Base-by-base conservation (phyloP, 2,329 filamentous ascomycete genomes). In the Ophiostoma tasmaniense region DNA sequence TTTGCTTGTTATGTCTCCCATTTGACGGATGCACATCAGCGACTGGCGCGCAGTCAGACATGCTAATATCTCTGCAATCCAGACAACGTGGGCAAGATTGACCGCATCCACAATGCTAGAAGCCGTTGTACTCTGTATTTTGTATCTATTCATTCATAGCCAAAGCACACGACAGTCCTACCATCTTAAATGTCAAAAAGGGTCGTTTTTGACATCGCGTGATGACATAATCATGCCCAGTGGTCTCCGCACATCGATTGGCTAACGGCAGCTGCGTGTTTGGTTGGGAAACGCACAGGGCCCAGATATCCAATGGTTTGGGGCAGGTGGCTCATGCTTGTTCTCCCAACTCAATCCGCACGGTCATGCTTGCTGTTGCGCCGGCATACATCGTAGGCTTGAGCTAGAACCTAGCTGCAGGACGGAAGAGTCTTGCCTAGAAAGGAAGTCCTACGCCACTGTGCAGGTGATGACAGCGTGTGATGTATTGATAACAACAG, bases 261-360 rank as follows among this genome's bases (percentile, higher is more conserved):
- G 50, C 50, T 55, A n/a, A 55, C 50, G 17, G 17, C 50, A 55
- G 50, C 50, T 55, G 50, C 17, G n/a, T 55, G 50, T 55, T 55
- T 55, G 50, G 59, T 64, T 64, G 62, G 62, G 62, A 64, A 37
- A 64, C 50, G 62, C 30, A 17, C 62, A 25, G n/a, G 33, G 30
- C 62, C 50, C 50, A 55, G 30, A 42, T 17, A 39, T 37, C 62
- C 62, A 64, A 64, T 64, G 35, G 62, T 39, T 64, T 64, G 35
- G n/a, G 62, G 35, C 62, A 64, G 62, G 62, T 64, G 62, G 42
- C 20, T 45, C 42, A n/a, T 45, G 20, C 42, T 30, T 35, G 64
- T 42, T 33, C 55, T 69, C 68, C 50, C 64, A 66, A 64, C 66
- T 62, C 68, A 37, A 55, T 39, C 28, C 62, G 55, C 55, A 37